Evolutionary conservation across 2,329 filamentous ascomycete genomes (phyloP).

Genomic region (Zymoseptoria pseudotritici): DNA sequence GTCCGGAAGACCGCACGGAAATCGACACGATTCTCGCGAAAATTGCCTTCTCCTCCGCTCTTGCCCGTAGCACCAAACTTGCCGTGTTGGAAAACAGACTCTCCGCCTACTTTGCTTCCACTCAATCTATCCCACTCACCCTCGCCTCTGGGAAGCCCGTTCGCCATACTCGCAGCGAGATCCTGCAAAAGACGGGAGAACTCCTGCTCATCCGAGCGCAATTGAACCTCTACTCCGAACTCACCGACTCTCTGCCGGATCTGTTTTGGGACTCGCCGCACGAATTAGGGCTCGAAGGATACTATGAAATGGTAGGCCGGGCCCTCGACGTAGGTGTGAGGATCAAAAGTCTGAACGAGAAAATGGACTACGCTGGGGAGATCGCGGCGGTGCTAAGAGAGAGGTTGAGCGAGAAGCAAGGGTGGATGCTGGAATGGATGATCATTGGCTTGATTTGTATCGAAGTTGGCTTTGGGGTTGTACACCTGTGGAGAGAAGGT

Average conservation of each 20-base stretch:
- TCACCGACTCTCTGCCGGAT: slow-evolving; percentile 90
- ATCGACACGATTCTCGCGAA: slow-evolving; percentile 71
- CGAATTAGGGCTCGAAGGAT: slow-evolving; percentile 83
- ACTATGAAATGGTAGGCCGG: slow-evolving; percentile 88
- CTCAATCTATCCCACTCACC: slow-evolving; percentile 70
- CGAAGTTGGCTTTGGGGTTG: slow-evolving; percentile 81
- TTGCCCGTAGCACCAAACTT: slow-evolving; percentile 87
- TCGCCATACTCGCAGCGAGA: slow-evolving; percentile 65
- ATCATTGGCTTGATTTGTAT: slow-evolving; percentile 91
- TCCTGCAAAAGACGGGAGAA: slow-evolving; percentile 89
- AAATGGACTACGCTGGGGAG: slow-evolving; percentile 96
- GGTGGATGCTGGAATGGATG: slow-evolving; percentile 82
- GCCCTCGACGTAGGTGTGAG: slow-evolving; percentile 86
- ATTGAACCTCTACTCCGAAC: slow-evolving; percentile 91
- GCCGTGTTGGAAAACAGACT: slow-evolving; percentile 82
- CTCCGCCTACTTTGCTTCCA: slow-evolving; percentile 78
- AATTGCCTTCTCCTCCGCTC: slow-evolving; percentile 90
- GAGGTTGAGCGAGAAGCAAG: slow-evolving; percentile 83
- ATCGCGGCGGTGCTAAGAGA: slow-evolving; percentile 85
- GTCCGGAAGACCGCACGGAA: slow-evolving; percentile 10
- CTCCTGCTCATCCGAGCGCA: slow-evolving; percentile 82
- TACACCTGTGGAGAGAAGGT: slow-evolving; percentile 61
- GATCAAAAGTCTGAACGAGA: slow-evolving; percentile 87
- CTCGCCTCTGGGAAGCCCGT: slow-evolving; percentile 60
- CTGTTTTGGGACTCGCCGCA: slow-evolving; percentile 92